Percentiles rank a stretch among this genome's conserved stretches.
These are phyloP conservation scores for Mycosphaerella sp. DNA, from an alignment of 2,329 filamentous ascomycete genomes.

Conservation along the genomic window DNA sequence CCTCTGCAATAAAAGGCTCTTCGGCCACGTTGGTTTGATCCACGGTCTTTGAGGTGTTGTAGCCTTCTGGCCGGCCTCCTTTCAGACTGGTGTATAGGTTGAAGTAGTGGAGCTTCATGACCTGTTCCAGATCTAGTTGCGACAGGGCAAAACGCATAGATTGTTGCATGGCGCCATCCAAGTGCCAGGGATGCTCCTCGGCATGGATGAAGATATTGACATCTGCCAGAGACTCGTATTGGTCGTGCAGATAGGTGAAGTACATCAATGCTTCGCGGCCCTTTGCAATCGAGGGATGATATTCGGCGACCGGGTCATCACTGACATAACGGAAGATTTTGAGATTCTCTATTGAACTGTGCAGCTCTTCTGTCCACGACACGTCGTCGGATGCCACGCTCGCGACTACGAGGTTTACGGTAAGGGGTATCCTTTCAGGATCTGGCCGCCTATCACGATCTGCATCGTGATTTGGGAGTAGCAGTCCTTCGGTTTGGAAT, in stretches of 20 bases:
- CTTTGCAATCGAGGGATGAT: slow-evolving; percentile 50
- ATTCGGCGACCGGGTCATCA: slow-evolving; percentile 33
- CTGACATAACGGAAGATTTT: slow-evolving; percentile 20
- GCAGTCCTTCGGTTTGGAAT: not conserved
- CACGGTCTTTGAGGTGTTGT: slow-evolving; percentile 16
- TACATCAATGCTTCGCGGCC: slow-evolving; percentile 59
- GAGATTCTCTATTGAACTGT: slow-evolving; percentile 14
- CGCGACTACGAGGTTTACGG: slow-evolving; percentile 18
- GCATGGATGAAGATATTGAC: slow-evolving; percentile 57
- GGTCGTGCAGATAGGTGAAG: slow-evolving; percentile 55
- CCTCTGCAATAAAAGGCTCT: slow-evolving; percentile 17
- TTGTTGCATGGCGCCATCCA: slow-evolving; percentile 12
- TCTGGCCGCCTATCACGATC: not conserved
- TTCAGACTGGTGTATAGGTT: slow-evolving; percentile 19
- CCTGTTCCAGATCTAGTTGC: slow-evolving; percentile 13
- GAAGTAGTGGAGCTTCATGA: slow-evolving; percentile 13
- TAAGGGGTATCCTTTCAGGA: not conserved
- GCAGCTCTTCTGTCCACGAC: slow-evolving; percentile 16
- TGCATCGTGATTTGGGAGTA: not conserved
- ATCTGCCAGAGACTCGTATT: slow-evolving; percentile 54
- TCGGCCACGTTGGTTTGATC: slow-evolving; percentile 11
- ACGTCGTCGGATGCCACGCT: slow-evolving; percentile 16
- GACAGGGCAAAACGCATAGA: slow-evolving; percentile 14
- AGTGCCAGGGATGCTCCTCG: slow-evolving; percentile 17
- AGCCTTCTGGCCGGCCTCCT: slow-evolving; percentile 12